A percentile compares a stretch with the other conserved stretches of the same genome.
phyloP scores from a whole-genome alignment of 192 early-diverging fungal genomes.

The Coemansia sp. region DNA sequence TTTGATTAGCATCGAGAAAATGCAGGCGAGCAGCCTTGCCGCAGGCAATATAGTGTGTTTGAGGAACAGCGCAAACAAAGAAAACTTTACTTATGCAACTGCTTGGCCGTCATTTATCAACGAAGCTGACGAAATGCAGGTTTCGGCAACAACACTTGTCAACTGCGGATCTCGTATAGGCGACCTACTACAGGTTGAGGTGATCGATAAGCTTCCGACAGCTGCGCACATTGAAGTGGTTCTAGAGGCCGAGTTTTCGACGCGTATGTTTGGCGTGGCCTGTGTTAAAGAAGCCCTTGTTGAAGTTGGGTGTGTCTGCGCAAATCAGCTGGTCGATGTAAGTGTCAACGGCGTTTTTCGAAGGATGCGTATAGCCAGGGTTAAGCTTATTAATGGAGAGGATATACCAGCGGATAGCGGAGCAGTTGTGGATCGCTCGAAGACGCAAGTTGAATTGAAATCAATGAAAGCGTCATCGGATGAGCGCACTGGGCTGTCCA shows the following conservation, averaged over 20 bases:
- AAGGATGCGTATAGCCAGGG: conserved; percentile 17
- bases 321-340: conserved; percentile 35
- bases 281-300: conserved; percentile 30
- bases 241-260: conserved; percentile 7
- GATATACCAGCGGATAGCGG: conserved; percentile 1
- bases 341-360: conserved; percentile 16
- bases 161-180: conserved; percentile 42
- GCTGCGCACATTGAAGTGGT: conserved; percentile 21
- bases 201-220: not conserved
- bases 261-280: conserved; percentile 12
- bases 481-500: not conserved
- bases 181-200: conserved; percentile 27
- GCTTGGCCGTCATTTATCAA: conserved; percentile 42
- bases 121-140: conserved; percentile 15
- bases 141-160: conserved; percentile 20
- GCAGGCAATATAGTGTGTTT: conserved; percentile 43
- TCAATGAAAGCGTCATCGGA: not conserved
- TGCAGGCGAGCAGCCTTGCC: conserved; percentile 21
- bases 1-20: conserved; percentile 20
- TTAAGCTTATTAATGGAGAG: conserved; percentile 2
- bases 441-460: conserved; percentile 3
- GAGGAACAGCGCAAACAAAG: not conserved
- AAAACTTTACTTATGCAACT: conserved; percentile 18
- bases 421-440: conserved; percentile 7
- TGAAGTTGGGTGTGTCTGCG: conserved; percentile 26